Base-by-base conservation (phyloP, 2,329 filamentous ascomycete genomes). In the Colletotrichum aenigma region DNA sequence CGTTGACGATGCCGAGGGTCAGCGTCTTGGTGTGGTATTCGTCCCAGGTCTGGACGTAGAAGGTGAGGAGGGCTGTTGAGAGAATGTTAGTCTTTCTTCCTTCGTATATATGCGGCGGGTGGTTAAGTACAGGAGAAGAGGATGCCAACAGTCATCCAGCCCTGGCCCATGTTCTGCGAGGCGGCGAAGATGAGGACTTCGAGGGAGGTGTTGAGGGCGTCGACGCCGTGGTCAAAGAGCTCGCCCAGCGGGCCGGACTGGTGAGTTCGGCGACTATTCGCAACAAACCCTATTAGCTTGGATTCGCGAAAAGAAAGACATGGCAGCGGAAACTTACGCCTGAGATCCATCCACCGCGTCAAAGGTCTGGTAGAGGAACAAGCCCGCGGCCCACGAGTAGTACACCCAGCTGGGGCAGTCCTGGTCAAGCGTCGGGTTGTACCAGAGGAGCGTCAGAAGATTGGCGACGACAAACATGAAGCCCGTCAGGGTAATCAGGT, bases 1-100 rank as follows among this genome's bases (percentile, higher is more conserved):
- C 97, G 78, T 96, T 98, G 79, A 99, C 90, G 77, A 98, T 88
- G 75, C 97, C 97, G 7, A 99, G 91, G 2, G 96, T 98, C 64
- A 99, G 91, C 4, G 96, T 97, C 85, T 98, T 96, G 67, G 97
- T 99, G 87, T 98, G 96, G 86, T 98, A 99, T 84, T 98, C 97
- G 82, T 99, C 97, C 97, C 97, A 99, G 38, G 97, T 98, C 84
- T 98, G 97, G 56, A 98, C 94, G 85, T 98, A 98, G 85, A 99
- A 99, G n/a, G 97, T 98, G 80, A 97, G 89, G 75, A 96, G 92
- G 8, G 94, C 94, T 95, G 76, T 65, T n/a, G 18, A 26, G 15
- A 15, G 7, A 10, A 58, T 56, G 71, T 34, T 77, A 43, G 32
- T 26, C 18, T 34, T 12, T 43, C 6, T 21, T 43, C 32, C 7